Evolutionary conservation across 257 asterid genomes (phyloP).

Genomic region (Thymus mandschuricus): DNA sequence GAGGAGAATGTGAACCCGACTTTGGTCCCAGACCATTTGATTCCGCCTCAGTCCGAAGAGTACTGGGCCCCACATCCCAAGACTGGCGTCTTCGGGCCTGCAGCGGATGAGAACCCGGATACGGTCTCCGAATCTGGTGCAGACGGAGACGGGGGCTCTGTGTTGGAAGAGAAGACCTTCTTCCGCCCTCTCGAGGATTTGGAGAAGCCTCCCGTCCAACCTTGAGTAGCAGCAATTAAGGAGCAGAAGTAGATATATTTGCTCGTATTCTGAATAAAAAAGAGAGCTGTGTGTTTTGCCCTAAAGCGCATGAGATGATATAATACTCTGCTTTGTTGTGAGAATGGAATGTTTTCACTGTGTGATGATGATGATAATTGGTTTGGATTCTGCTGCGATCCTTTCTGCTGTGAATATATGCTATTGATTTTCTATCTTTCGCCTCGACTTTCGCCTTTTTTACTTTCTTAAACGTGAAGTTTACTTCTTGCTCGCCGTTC

Average conservation of each 20-base stretch:
- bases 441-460: neutral
- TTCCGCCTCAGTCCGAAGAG: constrained; percentile 44
- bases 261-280: constrained; percentile 25
- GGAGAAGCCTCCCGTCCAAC: constrained; percentile 67
- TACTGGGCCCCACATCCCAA: constrained; percentile 89
- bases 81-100: constrained; percentile 88
- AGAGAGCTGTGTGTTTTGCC: neutral
- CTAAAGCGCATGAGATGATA: constrained; percentile 8
- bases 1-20: constrained; percentile 57
- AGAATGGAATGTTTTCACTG: constrained; percentile 14
- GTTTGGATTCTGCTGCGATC: constrained; percentile 14
- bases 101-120: constrained; percentile 37
- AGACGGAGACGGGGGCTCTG: constrained; percentile 43
- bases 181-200: constrained; percentile 81
- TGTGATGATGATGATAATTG: constrained; percentile 16
- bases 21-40: constrained; percentile 68
- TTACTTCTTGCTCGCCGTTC: neutral
- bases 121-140: constrained; percentile 24
- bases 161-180: constrained; percentile 79
- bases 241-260: constrained; percentile 10
- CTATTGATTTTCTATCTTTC: neutral
- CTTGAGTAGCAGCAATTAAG: constrained; percentile 43
- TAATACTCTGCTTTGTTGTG: constrained; percentile 11
- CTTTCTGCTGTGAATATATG: constrained; percentile 14
- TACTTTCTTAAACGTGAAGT: neutral